Evolutionary conservation across 352 stramenopile genomes (phyloP), one percentile per base, ranked within the genome.

Genomic region (Pythium brachiatum): DNA sequence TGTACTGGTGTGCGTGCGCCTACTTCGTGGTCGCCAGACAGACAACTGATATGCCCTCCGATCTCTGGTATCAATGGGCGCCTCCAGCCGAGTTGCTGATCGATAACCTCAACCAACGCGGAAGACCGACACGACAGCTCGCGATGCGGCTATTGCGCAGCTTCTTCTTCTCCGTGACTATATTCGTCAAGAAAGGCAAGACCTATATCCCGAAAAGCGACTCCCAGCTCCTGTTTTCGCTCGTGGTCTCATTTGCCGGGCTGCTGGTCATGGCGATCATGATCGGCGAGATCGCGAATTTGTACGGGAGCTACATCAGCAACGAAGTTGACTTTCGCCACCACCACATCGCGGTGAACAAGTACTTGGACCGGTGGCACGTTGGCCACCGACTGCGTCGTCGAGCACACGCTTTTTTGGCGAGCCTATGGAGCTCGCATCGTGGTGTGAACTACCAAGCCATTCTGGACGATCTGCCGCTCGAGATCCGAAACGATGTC

Each of bases 321-420:
- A 83, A 86, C 61, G 75, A 89, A 53, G 77, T 89, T 12, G 72
- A 85, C 50, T 89, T 89, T 51, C 77, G 77, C 15, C 80, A 82
- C 32, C 77, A 79, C 27, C 75, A 89, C 51, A 79, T 85, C 29
- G 75, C 78, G 4, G 75, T 86, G 4, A 66, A 77, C 39, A 44
- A 75, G 20, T 89, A 86, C 53, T 46, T 89, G 1, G 68, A 75
- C 15, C 77, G 77, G 2, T 79, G 72, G 66, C 67, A 73, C 0
- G 74, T 89, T 53, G 81, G 74, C 2, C 48, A 53, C 0, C 62
- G 60, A n/a, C 62, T 89, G 0, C 64, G 71, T 18, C 32, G 51
- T n/a, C 79, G 79, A 1, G 74, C 73, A 5, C 68, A 81, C 34
- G 68, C 69, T 1, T 87, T 87, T 27, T 47, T 89, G 3, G 75